phyloP scores from a whole-genome alignment of 2,329 filamentous ascomycete genomes.

The Endocalyx cinctus region DNA sequence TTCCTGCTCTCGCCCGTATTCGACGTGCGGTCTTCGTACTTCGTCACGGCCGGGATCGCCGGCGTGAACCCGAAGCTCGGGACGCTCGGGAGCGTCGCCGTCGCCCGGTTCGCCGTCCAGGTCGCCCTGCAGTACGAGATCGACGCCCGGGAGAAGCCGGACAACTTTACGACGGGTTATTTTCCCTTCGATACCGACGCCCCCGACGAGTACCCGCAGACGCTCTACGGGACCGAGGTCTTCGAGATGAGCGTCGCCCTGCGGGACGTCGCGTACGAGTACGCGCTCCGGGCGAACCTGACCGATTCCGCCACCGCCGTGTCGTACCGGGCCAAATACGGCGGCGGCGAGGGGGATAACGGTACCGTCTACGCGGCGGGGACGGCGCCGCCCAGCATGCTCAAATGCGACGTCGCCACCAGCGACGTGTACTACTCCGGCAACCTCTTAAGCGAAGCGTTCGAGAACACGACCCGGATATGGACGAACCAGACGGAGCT shows the following conservation, averaged over 20 bases:
- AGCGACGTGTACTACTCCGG: conserved; percentile 71
- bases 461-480: conserved; percentile 58
- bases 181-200: conserved; percentile 55
- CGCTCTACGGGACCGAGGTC: conserved; percentile 64
- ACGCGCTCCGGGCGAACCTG: conserved; percentile 49
- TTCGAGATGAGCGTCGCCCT: conserved; percentile 61
- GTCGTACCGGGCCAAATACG: conserved; percentile 52
- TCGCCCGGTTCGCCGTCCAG: conserved; percentile 67
- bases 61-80: conserved; percentile 67
- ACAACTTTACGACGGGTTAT: conserved; percentile 63
- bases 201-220: conserved; percentile 53
- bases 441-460: conserved; percentile 53
- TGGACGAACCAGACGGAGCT: conserved; percentile 63
- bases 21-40: conserved; percentile 64
- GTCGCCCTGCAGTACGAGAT: conserved; percentile 74
- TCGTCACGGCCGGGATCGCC: conserved; percentile 67
- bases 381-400: conserved; percentile 46
- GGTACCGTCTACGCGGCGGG: conserved; percentile 37
- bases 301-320: conserved; percentile 44
- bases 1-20: conserved; percentile 59
- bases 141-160: conserved; percentile 63
- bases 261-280: conserved; percentile 43
- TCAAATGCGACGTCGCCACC: conserved; percentile 64
- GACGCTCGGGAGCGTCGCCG: conserved; percentile 62
- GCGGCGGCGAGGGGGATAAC: too few relatives aligned